Percentiles rank a stretch among this genome's conserved stretches.
These are phyloP conservation scores for Cardamine resedifolia DNA, from an alignment of 345 rosid genomes.

Conservation along the genomic window DNA sequence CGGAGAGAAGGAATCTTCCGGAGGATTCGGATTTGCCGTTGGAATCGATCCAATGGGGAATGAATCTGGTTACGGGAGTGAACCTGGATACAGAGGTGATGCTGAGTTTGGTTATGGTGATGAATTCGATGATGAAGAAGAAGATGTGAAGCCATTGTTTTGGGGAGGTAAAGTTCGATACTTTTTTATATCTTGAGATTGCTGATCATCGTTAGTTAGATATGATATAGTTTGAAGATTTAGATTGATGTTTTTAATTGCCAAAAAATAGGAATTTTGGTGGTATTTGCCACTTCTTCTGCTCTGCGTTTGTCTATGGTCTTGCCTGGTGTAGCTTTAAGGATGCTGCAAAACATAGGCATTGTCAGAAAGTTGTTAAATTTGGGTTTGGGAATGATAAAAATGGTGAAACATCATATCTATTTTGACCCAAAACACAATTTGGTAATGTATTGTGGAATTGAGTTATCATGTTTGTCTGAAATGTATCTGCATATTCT, in stretches of 20 bases:
- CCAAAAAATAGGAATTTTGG: conserved; percentile 8
- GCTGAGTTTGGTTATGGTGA: conserved; percentile 95
- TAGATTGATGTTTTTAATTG: neutral
- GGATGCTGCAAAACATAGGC: neutral
- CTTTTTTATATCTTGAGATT: neutral
- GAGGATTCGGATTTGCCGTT: conserved; percentile 43
- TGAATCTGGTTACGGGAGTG: conserved; percentile 95
- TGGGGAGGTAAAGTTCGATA: conserved; percentile 69
- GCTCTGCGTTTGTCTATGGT: neutral
- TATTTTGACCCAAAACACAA: neutral
- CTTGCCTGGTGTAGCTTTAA: neutral
- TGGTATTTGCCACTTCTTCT: neutral
- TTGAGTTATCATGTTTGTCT: conserved; percentile 15
- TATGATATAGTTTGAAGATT: neutral
- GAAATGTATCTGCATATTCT: neutral
- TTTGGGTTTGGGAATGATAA: neutral
- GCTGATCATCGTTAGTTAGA: neutral
- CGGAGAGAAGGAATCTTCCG: conserved; percentile 57
- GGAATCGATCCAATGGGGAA: conserved; percentile 64
- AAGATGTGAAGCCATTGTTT: conserved; percentile 68
- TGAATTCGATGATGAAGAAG: conserved; percentile 94
- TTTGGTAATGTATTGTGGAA: neutral
- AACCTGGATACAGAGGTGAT: conserved; percentile 96
- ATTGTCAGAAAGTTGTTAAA: neutral
- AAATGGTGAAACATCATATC: neutral